Base-by-base conservation (phyloP, 805 yeast species). In the Starmerella kuoi region DNA sequence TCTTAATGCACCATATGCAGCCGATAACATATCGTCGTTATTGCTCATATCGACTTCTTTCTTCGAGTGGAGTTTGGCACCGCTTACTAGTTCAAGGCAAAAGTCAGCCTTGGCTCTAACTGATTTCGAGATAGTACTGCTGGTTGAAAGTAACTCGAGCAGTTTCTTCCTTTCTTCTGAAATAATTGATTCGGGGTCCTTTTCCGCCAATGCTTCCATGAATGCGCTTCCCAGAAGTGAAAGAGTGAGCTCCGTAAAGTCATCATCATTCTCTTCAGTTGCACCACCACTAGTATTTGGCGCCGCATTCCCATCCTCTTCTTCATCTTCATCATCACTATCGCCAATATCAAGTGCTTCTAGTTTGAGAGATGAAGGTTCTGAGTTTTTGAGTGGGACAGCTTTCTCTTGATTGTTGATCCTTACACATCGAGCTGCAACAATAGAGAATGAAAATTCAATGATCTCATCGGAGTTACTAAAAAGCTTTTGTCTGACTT, bases 1-100 rank as follows among this genome's bases (percentile, higher is more conserved):
- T 42, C 75, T 76, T 33, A 91, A 59, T 45, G 77, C 73, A 1
- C 70, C 64, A 28, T 83, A 61, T 0, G 95, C 95, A 25, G 73
- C 65, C 14, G 71, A 68, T 36, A 80, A 61, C 0, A 47, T 45
- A n/a, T 42, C 41, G 5, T 12, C 30, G 3, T 46, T 27, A 31
- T 49, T 39, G 14, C 38, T 28, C 30, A 35, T 39, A 30, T 49
- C 50, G 23, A 40, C 39, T n/a, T 49, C 47, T 5, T 44, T 49
- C 22, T 31, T 23, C 5, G 24, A n/a, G 3, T 37, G 23, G 9
- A 9, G 28, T 15, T 21, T 20, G 9, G 31, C 20, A 19, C 40
- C 31, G 37, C 41, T 28, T 7, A 55, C 35, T 2, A 54, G 33
- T 31, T 51, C 49, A 22, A 50, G 22, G 7, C 56, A 47, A 26